Base-by-base conservation (phyloP, 2,329 filamentous ascomycete species). In the Arthrinium phaeospermum region DNA sequence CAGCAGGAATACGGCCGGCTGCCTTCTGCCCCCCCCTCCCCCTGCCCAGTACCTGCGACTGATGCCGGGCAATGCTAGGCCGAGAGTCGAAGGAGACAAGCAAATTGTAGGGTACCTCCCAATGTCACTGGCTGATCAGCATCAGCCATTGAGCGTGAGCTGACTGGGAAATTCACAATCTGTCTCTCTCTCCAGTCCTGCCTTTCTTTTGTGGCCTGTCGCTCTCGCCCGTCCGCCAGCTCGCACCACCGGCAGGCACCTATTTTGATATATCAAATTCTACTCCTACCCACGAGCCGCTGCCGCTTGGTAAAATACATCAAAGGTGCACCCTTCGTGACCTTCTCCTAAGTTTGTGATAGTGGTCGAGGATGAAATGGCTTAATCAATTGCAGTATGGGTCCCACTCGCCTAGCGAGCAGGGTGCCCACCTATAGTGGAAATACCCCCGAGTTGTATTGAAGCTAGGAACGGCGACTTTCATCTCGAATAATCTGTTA, bases 381-480 rank as follows among this genome's bases (percentile, higher is more conserved):
- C 34, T 57, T 57, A 57, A 57, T 57, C 53, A 57, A 57, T 34
- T 19, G 27, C 27, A 22, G 13, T 34, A 34, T 57, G 53, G 53
- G 27, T 37, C 53, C 53, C 53, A 57, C 53, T 34, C 8, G 27
- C 27, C 30, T 57, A 57, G 53, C 27, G 34, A 64, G 34, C 57
- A 64, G n/a, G 57, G 57, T 34, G 27, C 16, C 53, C 27, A 57
- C 53, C 53, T 57, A 57, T 57, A 57, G 53, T 64, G 57, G 57
- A 64, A 64, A 64, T 64, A 41, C 57, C 57, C 57, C 57, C 57
- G 57, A 64, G 57, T 64, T n/a, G 34, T 64, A 64, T 64, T 64
- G 57, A 30, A 41, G 57, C 57, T 64, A 64, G n/a, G 30, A 41
- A 37, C 41, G 12, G 57, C 57, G 57, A 64, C 57, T 64, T 64